These are phyloP conservation scores for Metschnikowia peoriensis DNA, from an alignment of 805 yeast genomes.

Conservation along the genomic window DNA sequence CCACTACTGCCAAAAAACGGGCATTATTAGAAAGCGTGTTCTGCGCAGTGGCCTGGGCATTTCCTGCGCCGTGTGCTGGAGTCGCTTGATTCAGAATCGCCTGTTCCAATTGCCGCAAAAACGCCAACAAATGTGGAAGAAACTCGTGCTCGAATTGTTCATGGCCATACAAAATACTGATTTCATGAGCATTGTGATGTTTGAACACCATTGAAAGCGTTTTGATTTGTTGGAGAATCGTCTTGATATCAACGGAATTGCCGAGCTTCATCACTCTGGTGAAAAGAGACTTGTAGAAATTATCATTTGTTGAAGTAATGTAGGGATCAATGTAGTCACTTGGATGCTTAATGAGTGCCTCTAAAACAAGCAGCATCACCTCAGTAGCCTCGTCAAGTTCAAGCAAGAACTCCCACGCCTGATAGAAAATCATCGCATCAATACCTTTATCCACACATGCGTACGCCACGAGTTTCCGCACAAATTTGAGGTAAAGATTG, in stretches of 20 bases:
- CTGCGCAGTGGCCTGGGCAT: constrained; percentile 2
- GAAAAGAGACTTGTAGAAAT: constrained; percentile 4
- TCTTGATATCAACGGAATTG: constrained; percentile 8
- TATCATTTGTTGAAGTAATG: neutral
- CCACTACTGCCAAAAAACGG: constrained; percentile 25
- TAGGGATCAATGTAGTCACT: no score
- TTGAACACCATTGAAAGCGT: constrained; percentile 15
- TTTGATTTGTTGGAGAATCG: constrained; percentile 14
- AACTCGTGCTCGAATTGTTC: constrained; percentile 9
- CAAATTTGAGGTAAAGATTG: constrained; percentile 26
- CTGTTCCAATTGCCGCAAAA: constrained; percentile 16
- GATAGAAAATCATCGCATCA: constrained; percentile 3
- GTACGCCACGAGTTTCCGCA: constrained; percentile 24
- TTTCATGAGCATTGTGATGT: constrained; percentile 1
- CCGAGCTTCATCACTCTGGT: constrained; percentile 4
- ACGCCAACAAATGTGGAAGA: constrained; percentile 10
- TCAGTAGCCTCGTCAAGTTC: constrained; percentile 20
- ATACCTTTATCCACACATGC: constrained; percentile 12
- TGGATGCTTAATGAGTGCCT: constrained; percentile 11
- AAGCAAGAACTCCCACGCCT: constrained; percentile 15
- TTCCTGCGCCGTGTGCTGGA: neutral
- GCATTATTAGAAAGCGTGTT: constrained; percentile 30
- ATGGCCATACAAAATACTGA: constrained; percentile 5
- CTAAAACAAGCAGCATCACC: constrained; percentile 24
- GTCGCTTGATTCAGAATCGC: neutral